Evolutionary conservation across 148 eudicot genomes (phyloP).

Genomic region (Vaccinium darrowii): DNA sequence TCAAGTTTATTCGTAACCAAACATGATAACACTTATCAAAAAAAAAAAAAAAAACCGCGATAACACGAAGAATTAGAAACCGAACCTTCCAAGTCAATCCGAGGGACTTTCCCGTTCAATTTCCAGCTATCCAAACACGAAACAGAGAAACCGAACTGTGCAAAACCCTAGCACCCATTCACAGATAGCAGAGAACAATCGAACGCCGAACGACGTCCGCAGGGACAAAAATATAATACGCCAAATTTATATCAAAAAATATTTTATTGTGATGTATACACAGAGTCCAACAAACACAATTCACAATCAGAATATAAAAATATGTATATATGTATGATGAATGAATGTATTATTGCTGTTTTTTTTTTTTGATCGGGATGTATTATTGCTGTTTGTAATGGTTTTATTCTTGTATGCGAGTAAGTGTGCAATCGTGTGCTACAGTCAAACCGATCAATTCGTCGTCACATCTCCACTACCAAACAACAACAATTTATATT

Average conservation of each 20-base stretch:
- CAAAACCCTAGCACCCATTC: slow-evolving; percentile 9
- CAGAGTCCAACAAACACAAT: not conserved
- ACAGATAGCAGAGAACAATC: not conserved
- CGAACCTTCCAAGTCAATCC: not conserved
- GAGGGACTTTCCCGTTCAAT: not conserved
- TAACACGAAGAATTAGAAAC: not conserved
- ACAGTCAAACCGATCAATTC: not conserved
- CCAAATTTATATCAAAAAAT: not conserved
- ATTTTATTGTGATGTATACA: not conserved
- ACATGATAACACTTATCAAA: not conserved
- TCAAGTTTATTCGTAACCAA: not conserved
- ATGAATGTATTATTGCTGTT: not conserved
- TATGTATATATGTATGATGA: not conserved
- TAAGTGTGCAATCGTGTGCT: slow-evolving; percentile 1
- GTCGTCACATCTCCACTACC: slow-evolving; percentile 10
- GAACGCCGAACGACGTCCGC: not conserved
- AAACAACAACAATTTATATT: not conserved
- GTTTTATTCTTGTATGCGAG: not conserved
- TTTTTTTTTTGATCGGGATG: not conserved
- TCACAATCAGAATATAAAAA: not conserved
- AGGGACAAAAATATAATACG: not conserved
- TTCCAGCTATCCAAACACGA: slow-evolving; percentile 1
- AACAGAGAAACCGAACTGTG: not conserved
- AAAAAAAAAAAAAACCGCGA: too few relatives aligned
- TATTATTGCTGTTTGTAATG: not conserved